These are phyloP conservation scores for Heliamphora exappendiculata DNA, from an alignment of 148 eudicot species.

Conservation along the genomic window DNA sequence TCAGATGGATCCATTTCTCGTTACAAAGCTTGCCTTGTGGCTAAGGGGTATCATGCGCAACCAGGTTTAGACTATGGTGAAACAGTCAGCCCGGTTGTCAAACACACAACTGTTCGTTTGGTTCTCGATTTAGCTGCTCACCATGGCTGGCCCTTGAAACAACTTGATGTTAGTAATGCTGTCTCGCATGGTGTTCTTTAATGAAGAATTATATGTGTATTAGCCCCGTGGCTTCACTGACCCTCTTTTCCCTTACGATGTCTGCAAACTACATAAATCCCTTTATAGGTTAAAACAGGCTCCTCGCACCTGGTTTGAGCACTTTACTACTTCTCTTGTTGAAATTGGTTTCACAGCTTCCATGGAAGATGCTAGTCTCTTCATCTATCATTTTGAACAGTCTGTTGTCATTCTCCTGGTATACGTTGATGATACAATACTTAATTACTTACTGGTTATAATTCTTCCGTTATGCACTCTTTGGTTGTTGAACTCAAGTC, in stretches of 20 bases:
- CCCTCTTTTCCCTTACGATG: neutral
- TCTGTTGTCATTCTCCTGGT: no score
- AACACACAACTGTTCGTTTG: neutral
- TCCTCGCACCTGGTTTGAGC: neutral
- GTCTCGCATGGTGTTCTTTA: neutral
- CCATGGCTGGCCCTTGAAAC: neutral
- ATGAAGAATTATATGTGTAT: neutral
- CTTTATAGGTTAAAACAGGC: no score
- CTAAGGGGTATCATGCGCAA: constrained; percentile 6
- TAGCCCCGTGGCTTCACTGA: neutral
- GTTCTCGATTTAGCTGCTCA: neutral
- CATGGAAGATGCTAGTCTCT: no score
- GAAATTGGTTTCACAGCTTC: no score
- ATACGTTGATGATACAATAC: no score
- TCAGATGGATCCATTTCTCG: neutral
- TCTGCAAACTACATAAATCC: neutral
- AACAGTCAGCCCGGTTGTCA: neutral
- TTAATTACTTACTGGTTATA: no score
- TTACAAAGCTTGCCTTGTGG: neutral
- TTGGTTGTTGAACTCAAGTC: no score
- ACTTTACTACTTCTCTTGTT: no score
- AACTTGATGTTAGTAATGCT: neutral
- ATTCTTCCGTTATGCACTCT: no score
- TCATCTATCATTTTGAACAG: no score
- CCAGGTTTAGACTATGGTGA: neutral